Conservation (phyloP, 1,284 basidiomycete genomes). For the Neonothopanus nambi region DNA sequence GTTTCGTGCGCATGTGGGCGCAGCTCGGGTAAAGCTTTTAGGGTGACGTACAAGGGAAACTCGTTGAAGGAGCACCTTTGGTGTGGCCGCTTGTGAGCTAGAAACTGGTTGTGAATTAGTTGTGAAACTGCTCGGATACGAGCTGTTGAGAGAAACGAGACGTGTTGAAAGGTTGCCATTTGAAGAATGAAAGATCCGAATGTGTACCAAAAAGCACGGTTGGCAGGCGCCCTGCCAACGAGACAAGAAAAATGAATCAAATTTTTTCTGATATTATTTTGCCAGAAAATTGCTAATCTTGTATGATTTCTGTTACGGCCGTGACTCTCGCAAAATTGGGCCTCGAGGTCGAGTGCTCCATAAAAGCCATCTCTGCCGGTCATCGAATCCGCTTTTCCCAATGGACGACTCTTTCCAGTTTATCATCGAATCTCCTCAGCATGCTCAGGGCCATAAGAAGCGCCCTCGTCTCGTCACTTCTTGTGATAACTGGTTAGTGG, state of each 20-base stretch:
- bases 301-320: constrained; percentile 32
- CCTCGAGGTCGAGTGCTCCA: constrained; percentile 29
- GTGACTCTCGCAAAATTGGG: constrained; percentile 20
- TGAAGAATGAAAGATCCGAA: constrained; percentile 11
- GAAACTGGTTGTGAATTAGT: no score
- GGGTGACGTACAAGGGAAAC: neutral
- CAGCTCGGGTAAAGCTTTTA: neutral
- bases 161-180: no score
- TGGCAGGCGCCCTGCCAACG: no score
- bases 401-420: constrained; percentile 80
- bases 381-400: constrained; percentile 31
- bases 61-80: neutral
- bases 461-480: constrained; percentile 82
- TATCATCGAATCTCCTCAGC: constrained; percentile 80
- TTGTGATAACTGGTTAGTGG: constrained; percentile 76
- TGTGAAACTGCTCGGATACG: neutral
- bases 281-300: neutral
- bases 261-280: no score
- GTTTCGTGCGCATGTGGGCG: constrained; percentile 6
- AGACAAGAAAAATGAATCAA: no score
- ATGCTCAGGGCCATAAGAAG: constrained; percentile 69
- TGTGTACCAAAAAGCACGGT: neutral
- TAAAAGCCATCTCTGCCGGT: constrained; percentile 30
- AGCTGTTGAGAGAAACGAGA: no score
- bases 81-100: neutral